Evolutionary conservation across 2,329 filamentous ascomycete species (phyloP).

Genomic region (Aspergillus sp.): DNA sequence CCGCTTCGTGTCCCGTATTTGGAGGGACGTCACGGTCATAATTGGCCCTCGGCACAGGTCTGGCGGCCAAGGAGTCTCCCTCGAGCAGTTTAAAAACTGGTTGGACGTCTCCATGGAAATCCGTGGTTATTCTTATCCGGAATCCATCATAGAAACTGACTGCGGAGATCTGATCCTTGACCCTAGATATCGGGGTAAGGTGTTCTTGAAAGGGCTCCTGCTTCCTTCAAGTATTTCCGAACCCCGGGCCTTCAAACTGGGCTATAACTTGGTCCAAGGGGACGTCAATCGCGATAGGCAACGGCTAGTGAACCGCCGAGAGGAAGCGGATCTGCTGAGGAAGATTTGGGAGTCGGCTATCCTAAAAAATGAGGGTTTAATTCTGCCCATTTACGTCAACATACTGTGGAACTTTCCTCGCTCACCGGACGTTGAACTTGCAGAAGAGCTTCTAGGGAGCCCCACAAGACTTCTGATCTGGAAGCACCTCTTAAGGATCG

Average conservation of each 20-base stretch:
- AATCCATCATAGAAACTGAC: constrained; percentile 1
- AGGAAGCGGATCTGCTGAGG: not conserved
- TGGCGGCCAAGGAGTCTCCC: not conserved
- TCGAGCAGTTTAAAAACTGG: not conserved
- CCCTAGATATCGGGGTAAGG: constrained; percentile 1
- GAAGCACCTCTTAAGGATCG: not conserved
- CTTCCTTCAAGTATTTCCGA: constrained; percentile 1
- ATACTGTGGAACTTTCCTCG: constrained; percentile 1
- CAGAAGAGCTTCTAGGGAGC: not conserved
- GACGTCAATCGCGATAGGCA: constrained; percentile 4
- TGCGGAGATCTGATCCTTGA: constrained; percentile 1
- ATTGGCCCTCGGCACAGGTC: not conserved
- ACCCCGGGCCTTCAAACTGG: not conserved
- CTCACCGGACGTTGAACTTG: not conserved
- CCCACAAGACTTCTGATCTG: constrained; percentile 1
- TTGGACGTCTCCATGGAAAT: constrained; percentile 1
- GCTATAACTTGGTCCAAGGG: constrained; percentile 1
- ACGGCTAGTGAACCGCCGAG: not conserved
- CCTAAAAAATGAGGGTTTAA: not conserved
- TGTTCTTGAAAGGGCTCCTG: constrained; percentile 1
- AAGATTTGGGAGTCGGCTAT: not conserved
- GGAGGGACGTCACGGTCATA: constrained; percentile 1
- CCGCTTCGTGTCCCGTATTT: not conserved
- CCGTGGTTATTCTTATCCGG: constrained; percentile 1
- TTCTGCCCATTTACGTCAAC: constrained; percentile 3